Conservation (phyloP, 768 basidiomycete species). For the Boletus rubroflammeus region DNA sequence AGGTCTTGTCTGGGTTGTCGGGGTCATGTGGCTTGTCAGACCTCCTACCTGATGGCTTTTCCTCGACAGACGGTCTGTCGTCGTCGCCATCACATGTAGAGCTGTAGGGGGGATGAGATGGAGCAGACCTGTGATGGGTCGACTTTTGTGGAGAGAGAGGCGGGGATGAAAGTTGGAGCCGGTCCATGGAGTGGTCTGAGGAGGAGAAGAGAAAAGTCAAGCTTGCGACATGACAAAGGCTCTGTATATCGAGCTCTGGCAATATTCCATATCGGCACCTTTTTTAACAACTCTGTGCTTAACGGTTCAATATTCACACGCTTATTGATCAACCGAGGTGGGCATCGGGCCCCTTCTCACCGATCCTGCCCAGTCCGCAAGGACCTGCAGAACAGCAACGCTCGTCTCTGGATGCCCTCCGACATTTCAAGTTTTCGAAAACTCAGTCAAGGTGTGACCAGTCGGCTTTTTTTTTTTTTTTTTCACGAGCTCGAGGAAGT, state of each 20-base stretch:
- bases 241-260: constrained; percentile 37
- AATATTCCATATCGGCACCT: constrained; percentile 39
- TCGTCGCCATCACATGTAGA: constrained; percentile 20
- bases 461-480: not conserved
- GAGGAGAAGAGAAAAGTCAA: constrained; percentile 34
- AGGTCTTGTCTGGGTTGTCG: constrained; percentile 22
- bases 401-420: not conserved
- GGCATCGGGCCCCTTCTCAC: not conserved
- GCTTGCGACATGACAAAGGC: constrained; percentile 38
- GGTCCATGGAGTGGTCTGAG: constrained; percentile 27
- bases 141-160: constrained; percentile 10
- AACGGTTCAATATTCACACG: constrained; percentile 32
- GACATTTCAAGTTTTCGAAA: not conserved
- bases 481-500: constrained; percentile 9
- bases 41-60: constrained; percentile 24
- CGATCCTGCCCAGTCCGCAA: not conserved
- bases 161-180: constrained; percentile 13
- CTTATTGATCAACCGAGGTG: constrained; percentile 7
- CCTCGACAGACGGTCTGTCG: constrained; percentile 19
- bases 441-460: too few relatives aligned
- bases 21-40: constrained; percentile 24
- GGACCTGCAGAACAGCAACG: not conserved
- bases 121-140: constrained; percentile 6
- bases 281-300: constrained; percentile 33
- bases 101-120: constrained; percentile 8